Evolutionary conservation across 1,284 basidiomycete genomes (phyloP), one percentile per base, ranked within the genome.

Genomic region (Ustilago esculenta): DNA sequence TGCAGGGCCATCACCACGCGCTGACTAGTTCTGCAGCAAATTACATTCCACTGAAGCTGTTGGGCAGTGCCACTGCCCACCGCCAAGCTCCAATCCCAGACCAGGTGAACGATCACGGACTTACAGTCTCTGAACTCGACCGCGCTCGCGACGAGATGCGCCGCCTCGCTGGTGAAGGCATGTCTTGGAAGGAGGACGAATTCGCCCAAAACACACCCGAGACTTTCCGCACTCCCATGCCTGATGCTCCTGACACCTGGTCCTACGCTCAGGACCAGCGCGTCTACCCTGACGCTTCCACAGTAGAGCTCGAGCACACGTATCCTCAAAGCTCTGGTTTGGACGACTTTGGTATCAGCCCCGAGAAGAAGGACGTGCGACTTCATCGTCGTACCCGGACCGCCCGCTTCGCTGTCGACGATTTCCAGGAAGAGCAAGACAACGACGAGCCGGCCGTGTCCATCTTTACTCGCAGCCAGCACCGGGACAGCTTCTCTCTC

Each of bases 321-420:
- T 29, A 25, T 6, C 42, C 41, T 5, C 55, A 27, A 21, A 50
- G 36, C 15, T 48, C 61, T 17, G 50, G 48, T 3, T 27, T 65
- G 10, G 50, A 37, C 42, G 61, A 65, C 29, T 65, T 65, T 30
- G 61, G 61, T 18, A 65, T 65, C 46, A 65, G 61, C 37, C 61
- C 61, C n/a, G 54, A 49, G 18, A 65, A 54, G 39, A 58, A 58
- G 35, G 36, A 46, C 15, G 41, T 42, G 11, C 46, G 46, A 2
- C 33, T 67, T 15, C 66, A 69, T 33, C 66, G 51, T 2, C 58
- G 66, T 17, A 59, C 66, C 5, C 54, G 66, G 12, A 64, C 66
- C 12, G 60, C 66, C 1, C 59, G 66, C 1, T 69, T 69, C 27
- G 66, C 66, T 1, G 42, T 53, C 34, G 55, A 69, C 9, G 51